Base-by-base conservation (phyloP, 495 filamentous ascomycete genomes). In the Podospora comata region DNA sequence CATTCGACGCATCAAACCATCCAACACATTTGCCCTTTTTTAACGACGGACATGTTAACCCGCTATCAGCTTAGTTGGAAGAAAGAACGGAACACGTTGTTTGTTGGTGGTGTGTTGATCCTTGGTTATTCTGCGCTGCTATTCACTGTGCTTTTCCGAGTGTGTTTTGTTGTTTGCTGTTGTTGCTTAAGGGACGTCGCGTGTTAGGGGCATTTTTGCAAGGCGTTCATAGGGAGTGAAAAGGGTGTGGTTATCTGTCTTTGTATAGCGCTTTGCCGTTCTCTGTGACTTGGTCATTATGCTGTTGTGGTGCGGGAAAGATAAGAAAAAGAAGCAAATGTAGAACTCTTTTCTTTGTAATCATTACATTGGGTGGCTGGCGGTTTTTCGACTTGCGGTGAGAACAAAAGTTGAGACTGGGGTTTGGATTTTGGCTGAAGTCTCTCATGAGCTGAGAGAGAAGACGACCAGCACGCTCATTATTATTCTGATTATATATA, bases 1-100 rank as follows among this genome's bases (percentile, higher is more conserved):
- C 15, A 48, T 48, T 48, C 39, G 39, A 18, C 39, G 2, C 39
- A 48, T 9, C 39, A 48, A 18, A 48, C 18, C 39, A 48, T 54
- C n/a, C n/a, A 26, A 54, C 44, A 28, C 48, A 4, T 48, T 48
- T 32, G 30, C 7, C 39, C 39, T 11, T 16, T 48, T 48, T 48
- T 13, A 13, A 39, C 30, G 3, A 32, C 9, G 39, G 13, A 48
- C 39, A 48, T 5, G 39, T 16, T 58, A 58, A 9, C 15, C 55
- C 55, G 23, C n/a, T 58, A 58, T 26, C 23, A 58, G 55, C 23
- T 58, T 58, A 58, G 55, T 26, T 58, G 55, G 55, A 58, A 48
- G 39, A 48, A 48, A 32, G 23, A 48, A 58, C 55, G 19, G 55
- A 58, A 58, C 55, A 26, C 23, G 55, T 20, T 58, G 55, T 58